Conservation (phyloP, 2,329 filamentous ascomycete genomes). For the Stachybotrys echinatus region DNA sequence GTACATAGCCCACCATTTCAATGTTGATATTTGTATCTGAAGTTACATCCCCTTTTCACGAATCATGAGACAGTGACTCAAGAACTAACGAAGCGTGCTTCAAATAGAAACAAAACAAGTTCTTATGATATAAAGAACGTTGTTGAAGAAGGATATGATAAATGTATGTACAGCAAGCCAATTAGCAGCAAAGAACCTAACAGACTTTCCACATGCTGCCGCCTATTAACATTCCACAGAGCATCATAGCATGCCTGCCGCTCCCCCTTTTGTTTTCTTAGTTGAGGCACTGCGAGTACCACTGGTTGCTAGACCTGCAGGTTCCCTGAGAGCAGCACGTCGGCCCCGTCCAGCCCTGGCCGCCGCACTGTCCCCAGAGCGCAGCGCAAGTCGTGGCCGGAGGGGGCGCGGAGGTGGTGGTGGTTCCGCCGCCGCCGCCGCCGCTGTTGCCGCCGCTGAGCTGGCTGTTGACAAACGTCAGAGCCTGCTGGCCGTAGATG, state of each 20-base stretch:
- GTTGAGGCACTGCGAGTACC: slow-evolving; percentile 9
- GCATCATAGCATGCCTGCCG: background rate
- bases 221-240: background rate
- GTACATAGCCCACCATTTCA: no score
- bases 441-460: slow-evolving; percentile 22
- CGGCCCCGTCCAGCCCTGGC: slow-evolving; percentile 7
- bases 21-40: no score
- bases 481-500: slow-evolving; percentile 54
- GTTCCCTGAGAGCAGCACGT: slow-evolving; percentile 9
- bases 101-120: no score
- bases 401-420: no score
- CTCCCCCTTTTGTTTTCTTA: background rate
- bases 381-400: slow-evolving; percentile 2
- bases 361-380: slow-evolving; percentile 7
- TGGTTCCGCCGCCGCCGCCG: slow-evolving; percentile 31
- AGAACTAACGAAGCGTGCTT: no score
- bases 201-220: background rate
- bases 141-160: no score
- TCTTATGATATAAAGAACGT: no score
- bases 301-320: slow-evolving; percentile 6
- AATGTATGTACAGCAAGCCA: no score
- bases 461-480: slow-evolving; percentile 51
- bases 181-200: no score
- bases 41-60: no score
- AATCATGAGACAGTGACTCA: no score